These are phyloP conservation scores for Ziziphus jujuba DNA, from an alignment of 306 rosid species.

Conservation along the genomic window DNA sequence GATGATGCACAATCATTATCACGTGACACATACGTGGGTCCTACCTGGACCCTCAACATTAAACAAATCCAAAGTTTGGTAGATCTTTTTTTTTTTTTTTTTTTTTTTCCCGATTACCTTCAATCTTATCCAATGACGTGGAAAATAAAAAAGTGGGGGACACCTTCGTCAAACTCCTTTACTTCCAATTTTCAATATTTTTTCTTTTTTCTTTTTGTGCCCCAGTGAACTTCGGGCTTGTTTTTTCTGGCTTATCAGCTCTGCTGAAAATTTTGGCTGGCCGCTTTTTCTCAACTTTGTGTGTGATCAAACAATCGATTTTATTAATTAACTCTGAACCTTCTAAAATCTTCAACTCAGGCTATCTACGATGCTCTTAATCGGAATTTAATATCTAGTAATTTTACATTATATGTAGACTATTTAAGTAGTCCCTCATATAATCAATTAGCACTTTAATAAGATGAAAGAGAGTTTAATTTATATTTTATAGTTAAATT, in stretches of 20 bases:
- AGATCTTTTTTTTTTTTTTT: conserved; percentile 8
- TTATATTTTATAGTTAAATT: no score
- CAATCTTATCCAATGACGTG: conserved; percentile 51
- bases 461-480: no score
- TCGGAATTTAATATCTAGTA: no score
- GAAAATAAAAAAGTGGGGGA: conserved; percentile 2
- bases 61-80: conserved; percentile 9
- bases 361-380: no score
- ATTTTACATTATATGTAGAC: no score
- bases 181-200: conserved; percentile 1
- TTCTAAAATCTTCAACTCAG: no score
- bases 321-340: no score
- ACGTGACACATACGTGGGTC: conserved; percentile 21
- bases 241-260: background rate
- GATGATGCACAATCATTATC: conserved; percentile 15
- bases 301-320: background rate
- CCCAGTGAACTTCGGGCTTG: no score
- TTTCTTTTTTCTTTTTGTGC: conserved; percentile 2
- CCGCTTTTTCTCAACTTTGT: background rate
- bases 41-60: background rate
- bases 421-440: no score
- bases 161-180: no score
- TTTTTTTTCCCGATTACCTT: conserved; percentile 3
- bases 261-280: background rate
- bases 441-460: no score